Evolutionary conservation across 2,329 filamentous ascomycete genomes (phyloP).

Genomic region (Colletotrichum camelliae): DNA sequence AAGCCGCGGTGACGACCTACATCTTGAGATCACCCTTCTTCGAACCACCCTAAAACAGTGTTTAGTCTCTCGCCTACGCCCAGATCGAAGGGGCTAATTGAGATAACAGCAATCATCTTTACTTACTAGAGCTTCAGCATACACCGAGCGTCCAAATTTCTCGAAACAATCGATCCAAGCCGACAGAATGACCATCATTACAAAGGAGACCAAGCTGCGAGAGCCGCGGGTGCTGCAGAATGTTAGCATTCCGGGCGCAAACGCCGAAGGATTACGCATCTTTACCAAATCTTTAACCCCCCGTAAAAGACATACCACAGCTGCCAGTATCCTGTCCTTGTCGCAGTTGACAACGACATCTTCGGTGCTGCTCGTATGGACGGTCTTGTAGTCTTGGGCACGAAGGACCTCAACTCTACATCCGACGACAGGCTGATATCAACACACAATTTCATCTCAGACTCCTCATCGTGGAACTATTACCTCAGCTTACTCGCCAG

Average conservation of each 20-base stretch:
- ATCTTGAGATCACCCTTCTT: background rate
- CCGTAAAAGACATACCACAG: background rate
- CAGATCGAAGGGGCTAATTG: background rate
- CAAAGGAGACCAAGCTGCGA: background rate
- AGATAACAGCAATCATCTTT: background rate
- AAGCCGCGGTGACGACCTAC: background rate
- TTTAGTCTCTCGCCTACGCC: background rate
- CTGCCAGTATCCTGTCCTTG: background rate
- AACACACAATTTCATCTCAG: background rate
- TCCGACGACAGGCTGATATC: background rate
- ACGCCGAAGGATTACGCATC: background rate
- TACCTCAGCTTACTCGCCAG: background rate
- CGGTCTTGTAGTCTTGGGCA: background rate
- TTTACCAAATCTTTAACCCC: background rate
- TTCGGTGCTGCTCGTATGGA: background rate
- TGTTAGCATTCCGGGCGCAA: background rate
- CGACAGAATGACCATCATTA: background rate
- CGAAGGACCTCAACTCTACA: background rate
- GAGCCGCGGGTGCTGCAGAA: background rate
- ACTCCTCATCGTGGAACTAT: background rate
- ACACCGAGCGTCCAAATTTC: background rate
- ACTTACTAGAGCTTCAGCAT: background rate
- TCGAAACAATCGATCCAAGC: background rate
- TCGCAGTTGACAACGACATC: background rate
- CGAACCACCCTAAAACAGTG: background rate